phyloP scores from a whole-genome alignment of 148 eudicot species.

The Dysphania ambrosioides region DNA sequence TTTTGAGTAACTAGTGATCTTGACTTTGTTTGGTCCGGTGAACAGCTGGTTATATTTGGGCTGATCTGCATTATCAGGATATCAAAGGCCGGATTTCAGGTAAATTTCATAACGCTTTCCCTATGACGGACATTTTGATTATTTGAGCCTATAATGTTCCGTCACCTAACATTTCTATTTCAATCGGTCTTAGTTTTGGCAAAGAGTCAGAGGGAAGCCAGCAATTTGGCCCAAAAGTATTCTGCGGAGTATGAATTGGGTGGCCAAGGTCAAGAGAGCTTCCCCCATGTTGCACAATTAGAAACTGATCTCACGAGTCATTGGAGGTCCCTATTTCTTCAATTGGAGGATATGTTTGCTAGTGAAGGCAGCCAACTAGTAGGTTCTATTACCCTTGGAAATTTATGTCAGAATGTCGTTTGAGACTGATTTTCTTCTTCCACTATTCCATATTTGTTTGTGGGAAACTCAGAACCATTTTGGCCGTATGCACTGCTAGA shows the following conservation, averaged over 20 bases:
- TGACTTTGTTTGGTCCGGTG: slow-evolving; percentile 17
- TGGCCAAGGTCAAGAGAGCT: slow-evolving; percentile 34
- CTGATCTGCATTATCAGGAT: slow-evolving; percentile 85
- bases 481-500: not conserved
- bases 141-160: not conserved
- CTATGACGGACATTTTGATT: not conserved
- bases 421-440: not conserved
- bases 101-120: slow-evolving; percentile 16
- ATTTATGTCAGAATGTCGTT: not conserved
- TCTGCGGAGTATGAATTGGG: slow-evolving; percentile 30
- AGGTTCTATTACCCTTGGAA: slow-evolving; percentile 21
- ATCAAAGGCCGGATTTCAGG: slow-evolving; percentile 70
- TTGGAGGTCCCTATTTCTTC: slow-evolving; percentile 75
- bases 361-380: slow-evolving; percentile 74
- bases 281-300: slow-evolving; percentile 19
- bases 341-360: slow-evolving; percentile 47
- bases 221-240: slow-evolving; percentile 48
- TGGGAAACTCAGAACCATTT: not conserved
- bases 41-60: slow-evolving; percentile 77
- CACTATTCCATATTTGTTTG: not conserved
- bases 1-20: not conserved
- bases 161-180: not conserved
- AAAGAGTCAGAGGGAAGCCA: slow-evolving; percentile 73
- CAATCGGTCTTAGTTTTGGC: slow-evolving; percentile 37
- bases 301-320: slow-evolving; percentile 56